Conservation (phyloP, 768 basidiomycete genomes). For the Lactarius vividus region DNA sequence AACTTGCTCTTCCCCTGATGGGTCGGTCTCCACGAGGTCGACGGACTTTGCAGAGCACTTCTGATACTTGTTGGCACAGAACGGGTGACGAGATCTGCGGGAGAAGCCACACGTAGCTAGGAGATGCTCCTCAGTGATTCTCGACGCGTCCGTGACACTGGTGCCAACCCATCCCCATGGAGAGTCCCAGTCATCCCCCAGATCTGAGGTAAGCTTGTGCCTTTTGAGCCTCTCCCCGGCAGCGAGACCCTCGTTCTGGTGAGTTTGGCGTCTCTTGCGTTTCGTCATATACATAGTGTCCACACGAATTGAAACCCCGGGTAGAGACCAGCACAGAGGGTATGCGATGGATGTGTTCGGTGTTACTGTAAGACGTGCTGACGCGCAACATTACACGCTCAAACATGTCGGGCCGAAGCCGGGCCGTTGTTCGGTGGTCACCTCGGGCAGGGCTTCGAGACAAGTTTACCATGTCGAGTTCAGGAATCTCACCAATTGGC, state of each 20-base stretch:
- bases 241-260: constrained; percentile 47
- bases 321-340: background rate
- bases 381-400: constrained; percentile 7
- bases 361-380: constrained; percentile 7
- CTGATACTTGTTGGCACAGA: constrained; percentile 60
- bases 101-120: constrained; percentile 68
- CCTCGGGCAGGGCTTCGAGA: background rate
- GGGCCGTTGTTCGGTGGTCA: constrained; percentile 3
- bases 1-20: constrained; percentile 44
- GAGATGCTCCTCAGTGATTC: constrained; percentile 67
- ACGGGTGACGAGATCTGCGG: constrained; percentile 44
- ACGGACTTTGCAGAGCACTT: constrained; percentile 27
- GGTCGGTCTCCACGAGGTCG: constrained; percentile 23
- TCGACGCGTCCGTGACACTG: constrained; percentile 50
- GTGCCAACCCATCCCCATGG: constrained; percentile 84
- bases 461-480: constrained; percentile 5
- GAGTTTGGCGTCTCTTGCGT: constrained; percentile 55
- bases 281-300: constrained; percentile 53
- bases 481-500: background rate
- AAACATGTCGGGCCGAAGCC: constrained; percentile 8
- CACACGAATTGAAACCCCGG: constrained; percentile 18
- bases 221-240: constrained; percentile 65
- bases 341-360: background rate
- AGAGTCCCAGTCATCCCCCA: constrained; percentile 33
- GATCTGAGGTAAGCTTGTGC: constrained; percentile 44